Conservation (phyloP, 495 filamentous ascomycete species). For the Penicillium parvum region DNA sequence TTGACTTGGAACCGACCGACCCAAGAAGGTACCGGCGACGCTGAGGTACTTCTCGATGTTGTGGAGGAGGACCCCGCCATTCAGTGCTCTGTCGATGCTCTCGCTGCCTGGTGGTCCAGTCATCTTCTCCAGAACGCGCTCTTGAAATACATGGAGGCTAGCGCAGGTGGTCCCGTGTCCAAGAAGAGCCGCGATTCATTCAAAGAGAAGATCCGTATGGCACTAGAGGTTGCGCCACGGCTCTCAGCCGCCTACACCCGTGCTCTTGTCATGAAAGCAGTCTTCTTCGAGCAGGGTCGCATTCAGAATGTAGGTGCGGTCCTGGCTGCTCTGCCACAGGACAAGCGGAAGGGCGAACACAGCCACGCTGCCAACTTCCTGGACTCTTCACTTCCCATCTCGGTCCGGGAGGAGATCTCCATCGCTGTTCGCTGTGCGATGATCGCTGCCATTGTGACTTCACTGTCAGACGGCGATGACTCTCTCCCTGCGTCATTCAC, state of each 20-base stretch:
- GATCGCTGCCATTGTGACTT: constrained; percentile 62
- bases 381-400: constrained; percentile 44
- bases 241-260: constrained; percentile 71
- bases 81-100: constrained; percentile 79
- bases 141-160: constrained; percentile 52
- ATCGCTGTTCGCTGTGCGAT: constrained; percentile 77
- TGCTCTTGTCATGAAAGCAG: constrained; percentile 64
- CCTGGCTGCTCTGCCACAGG: constrained; percentile 45
- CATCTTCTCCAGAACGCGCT: constrained; percentile 69
- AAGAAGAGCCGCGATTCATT: constrained; percentile 42
- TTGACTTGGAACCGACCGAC: constrained; percentile 83
- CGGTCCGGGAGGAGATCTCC: constrained; percentile 58
- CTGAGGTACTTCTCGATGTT: constrained; percentile 70
- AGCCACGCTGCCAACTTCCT: constrained; percentile 38
- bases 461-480: constrained; percentile 31
- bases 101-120: constrained; percentile 87
- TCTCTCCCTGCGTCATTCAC: constrained; percentile 36
- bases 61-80: constrained; percentile 86
- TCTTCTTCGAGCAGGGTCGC: constrained; percentile 44
- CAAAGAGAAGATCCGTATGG: constrained; percentile 58
- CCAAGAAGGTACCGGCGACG: constrained; percentile 54
- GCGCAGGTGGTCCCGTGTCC: constrained; percentile 36
- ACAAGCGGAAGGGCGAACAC: constrained; percentile 30
- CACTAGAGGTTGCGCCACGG: constrained; percentile 71
- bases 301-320: constrained; percentile 46